Evolutionary conservation across 2,329 filamentous ascomycete species (phyloP).

Genomic region (Helotiales sp.): DNA sequence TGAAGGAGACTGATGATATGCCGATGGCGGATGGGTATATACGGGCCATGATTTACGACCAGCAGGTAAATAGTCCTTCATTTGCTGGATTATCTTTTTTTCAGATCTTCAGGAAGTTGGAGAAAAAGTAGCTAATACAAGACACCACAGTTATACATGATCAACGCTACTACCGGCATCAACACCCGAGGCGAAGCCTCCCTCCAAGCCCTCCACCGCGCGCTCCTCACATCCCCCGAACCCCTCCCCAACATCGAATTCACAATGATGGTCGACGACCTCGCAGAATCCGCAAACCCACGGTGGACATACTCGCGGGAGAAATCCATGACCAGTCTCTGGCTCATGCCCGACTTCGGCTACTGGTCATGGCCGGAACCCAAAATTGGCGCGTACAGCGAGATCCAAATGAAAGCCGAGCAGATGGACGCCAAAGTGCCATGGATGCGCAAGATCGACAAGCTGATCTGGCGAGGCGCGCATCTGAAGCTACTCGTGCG

Average conservation of each 20-base stretch:
- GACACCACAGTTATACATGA: conserved; percentile 42
- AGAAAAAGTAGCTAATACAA: background rate
- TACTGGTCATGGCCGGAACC: conserved; percentile 45
- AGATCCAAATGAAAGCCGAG: conserved; percentile 33
- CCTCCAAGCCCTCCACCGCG: conserved; percentile 45
- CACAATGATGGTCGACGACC: conserved; percentile 40
- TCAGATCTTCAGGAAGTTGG: too few species aligned
- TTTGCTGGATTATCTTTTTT: too few species aligned
- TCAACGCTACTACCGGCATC: conserved; percentile 36
- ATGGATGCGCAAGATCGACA: conserved; percentile 31
- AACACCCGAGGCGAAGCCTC: conserved; percentile 41
- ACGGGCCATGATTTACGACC: conserved; percentile 30
- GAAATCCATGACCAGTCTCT: conserved; percentile 38
- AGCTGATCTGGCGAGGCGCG: conserved; percentile 39
- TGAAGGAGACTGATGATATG: conserved; percentile 28
- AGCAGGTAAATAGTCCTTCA: conserved; percentile 24
- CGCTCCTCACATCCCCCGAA: conserved; percentile 42
- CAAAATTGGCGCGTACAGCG: conserved; percentile 45
- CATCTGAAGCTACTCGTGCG: conserved; percentile 39
- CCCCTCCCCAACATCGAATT: conserved; percentile 47
- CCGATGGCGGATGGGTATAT: conserved; percentile 18
- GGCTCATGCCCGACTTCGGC: conserved; percentile 46
- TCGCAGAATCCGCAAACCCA: conserved; percentile 23
- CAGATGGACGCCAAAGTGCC: conserved; percentile 19
- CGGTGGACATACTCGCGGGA: conserved; percentile 17